A percentile compares a stretch with the other conserved stretches of the same genome.
Evolutionary conservation across 805 yeast genomes (phyloP).

Genomic region (Saturnispora ahearnii): DNA sequence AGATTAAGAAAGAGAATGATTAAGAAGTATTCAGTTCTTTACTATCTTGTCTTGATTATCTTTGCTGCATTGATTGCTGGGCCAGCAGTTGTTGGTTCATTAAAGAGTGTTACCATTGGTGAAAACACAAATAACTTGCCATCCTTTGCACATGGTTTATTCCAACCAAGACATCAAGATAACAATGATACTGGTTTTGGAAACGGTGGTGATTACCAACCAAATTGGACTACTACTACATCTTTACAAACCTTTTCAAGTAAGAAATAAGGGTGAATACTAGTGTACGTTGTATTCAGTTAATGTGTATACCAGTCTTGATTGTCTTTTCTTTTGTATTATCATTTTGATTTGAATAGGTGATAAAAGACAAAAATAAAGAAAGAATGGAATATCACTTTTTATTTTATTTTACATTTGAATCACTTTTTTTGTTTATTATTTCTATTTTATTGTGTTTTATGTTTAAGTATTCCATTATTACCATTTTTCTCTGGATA

Average conservation of each 20-base stretch:
- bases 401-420: not conserved
- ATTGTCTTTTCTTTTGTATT: not conserved
- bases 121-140: conserved; percentile 24
- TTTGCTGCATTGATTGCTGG: conserved; percentile 76
- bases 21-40: conserved; percentile 79
- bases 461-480: not conserved
- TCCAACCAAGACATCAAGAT: conserved; percentile 79
- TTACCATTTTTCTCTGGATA: not conserved
- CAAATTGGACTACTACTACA: conserved; percentile 39
- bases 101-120: conserved; percentile 33
- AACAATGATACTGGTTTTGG: conserved; percentile 77
- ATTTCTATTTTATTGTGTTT: not conserved
- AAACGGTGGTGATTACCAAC: conserved; percentile 27
- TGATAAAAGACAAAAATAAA: not conserved
- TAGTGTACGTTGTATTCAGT: not conserved
- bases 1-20: conserved; percentile 97
- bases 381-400: not conserved
- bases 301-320: not conserved
- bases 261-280: conserved; percentile 24
- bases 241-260: conserved; percentile 40
- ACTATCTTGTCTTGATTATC: conserved; percentile 57
- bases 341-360: not conserved
- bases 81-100: conserved; percentile 74
- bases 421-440: not conserved
- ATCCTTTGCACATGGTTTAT: conserved; percentile 46